Evolutionary conservation across 192 early-diverging fungal species (phyloP).

Genomic region (Spinellus fusiger): DNA sequence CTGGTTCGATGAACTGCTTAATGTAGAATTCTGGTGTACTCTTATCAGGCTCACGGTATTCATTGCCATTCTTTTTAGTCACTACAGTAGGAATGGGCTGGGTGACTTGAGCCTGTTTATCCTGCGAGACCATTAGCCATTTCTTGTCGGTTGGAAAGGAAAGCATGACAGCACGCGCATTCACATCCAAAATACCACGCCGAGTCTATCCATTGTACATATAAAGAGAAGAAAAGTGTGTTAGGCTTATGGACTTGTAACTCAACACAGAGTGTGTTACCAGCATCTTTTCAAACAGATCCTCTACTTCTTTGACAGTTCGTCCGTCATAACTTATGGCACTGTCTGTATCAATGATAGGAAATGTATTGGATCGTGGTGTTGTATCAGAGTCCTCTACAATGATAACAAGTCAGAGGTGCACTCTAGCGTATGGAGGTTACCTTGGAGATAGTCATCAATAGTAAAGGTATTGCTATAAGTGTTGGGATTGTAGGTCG

Average conservation of each 20-base stretch:
- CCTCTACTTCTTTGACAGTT: slow-evolving; percentile 45
- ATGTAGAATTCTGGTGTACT: slow-evolving; percentile 53
- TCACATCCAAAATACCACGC: slow-evolving; percentile 43
- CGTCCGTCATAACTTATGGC: slow-evolving; percentile 10
- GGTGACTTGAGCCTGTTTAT: slow-evolving; percentile 37
- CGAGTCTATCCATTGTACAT: slow-evolving; percentile 30
- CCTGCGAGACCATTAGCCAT: slow-evolving; percentile 52
- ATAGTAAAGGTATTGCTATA: slow-evolving; percentile 2
- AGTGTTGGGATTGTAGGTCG: neutral
- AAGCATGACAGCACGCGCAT: slow-evolving; percentile 40
- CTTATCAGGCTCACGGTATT: slow-evolving; percentile 33
- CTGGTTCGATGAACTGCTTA: slow-evolving; percentile 44
- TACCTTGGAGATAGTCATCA: slow-evolving; percentile 11
- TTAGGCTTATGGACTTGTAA: neutral
- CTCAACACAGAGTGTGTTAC: slow-evolving; percentile 17
- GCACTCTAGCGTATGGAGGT: neutral
- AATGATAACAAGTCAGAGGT: neutral
- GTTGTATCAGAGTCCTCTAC: neutral
- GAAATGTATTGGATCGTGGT: neutral
- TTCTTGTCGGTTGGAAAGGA: slow-evolving; percentile 47
- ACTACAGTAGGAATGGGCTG: slow-evolving; percentile 7
- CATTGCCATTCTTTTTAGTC: slow-evolving; percentile 12
- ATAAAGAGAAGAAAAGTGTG: neutral
- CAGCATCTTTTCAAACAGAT: slow-evolving; percentile 51
- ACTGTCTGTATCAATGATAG: neutral